Base-by-base conservation (phyloP, 805 yeast species). In the Candida ulmi region DNA sequence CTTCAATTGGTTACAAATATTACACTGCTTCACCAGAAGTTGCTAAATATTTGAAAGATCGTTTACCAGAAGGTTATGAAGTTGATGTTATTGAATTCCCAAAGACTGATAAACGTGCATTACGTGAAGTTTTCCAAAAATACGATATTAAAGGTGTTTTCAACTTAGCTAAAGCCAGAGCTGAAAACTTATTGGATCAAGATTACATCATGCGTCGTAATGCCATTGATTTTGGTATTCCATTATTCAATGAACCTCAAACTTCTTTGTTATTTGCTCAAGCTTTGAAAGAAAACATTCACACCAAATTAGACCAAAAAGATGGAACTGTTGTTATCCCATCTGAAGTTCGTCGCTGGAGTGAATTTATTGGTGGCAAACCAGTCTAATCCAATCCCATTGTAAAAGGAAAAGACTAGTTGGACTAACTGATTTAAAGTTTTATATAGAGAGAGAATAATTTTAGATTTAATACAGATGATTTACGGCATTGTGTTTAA, bases 151-250 rank as follows among this genome's bases (percentile, higher is more conserved):
- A 80, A 47, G 82, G 88, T 47, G 99, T 93, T 15, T 81, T 91
- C 76, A 93, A 93, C 69, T 75, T 93, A 57, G 97, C 99, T 39
- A 73, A 73, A 52, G 83, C 86, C 32, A 79, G 96, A 61, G 99
- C 98, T 33, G 95, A 86, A 55, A 68, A 75, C 48, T 72, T 87
- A 48, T 64, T 77, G 48, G 97, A 93, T 58, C 83, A 84, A 64
- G 97, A 93, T 66, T 93, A 93, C 64, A 82, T 91, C 42, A 93
- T 93, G 99, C 83, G 99, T 73, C 83, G 99, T 72, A 93, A 93
- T 63, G 98, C 99, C 35, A 95, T 93, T 68, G 99, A 93, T 64
- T 93, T 93, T 62, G 98, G 86, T 44, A 83, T 91, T 57, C 96
- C 99, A 32, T 72, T 93, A 60, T 91, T 93, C 72, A 93, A 91